Percentiles rank a stretch among this genome's conserved stretches.
Conservation (phyloP, 441 rosid genomes). For the Adansonia grandidieri region DNA sequence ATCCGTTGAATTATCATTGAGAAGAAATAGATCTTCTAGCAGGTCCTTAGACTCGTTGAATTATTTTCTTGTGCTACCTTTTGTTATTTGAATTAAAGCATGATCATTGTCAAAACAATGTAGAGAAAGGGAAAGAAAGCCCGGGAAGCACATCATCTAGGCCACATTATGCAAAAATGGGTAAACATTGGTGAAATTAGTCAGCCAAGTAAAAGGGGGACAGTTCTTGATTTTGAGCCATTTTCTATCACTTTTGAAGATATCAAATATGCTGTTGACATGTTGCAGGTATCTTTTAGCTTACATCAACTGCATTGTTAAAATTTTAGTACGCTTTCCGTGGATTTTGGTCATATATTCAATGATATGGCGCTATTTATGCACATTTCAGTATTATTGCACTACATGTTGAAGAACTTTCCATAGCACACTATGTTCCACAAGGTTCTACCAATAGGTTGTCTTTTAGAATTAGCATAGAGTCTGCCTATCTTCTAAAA, state of each 20-base stretch:
- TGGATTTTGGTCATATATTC: neutral
- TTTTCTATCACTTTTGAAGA: constrained; percentile 58
- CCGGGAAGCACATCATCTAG: constrained; percentile 33
- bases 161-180: constrained; percentile 34
- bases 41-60: constrained; percentile 3
- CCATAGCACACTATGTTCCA: too few species aligned
- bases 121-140: constrained; percentile 39
- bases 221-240: constrained; percentile 64
- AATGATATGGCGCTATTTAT: neutral
- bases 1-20: constrained; percentile 33
- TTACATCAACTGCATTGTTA: neutral
- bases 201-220: constrained; percentile 44
- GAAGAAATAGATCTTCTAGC: constrained; percentile 29
- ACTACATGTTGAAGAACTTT: neutral
- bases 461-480: too few species aligned
- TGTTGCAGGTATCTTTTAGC: constrained; percentile 56
- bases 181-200: constrained; percentile 30
- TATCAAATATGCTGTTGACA: constrained; percentile 57
- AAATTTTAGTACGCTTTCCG: neutral
- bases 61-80: neutral
- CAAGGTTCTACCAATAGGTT: too few species aligned
- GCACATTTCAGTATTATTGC: neutral
- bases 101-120: constrained; percentile 23
- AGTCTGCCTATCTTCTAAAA: neutral
- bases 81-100: neutral